phyloP scores from a whole-genome alignment of 257 asterid species.

The Solanum okadae region DNA sequence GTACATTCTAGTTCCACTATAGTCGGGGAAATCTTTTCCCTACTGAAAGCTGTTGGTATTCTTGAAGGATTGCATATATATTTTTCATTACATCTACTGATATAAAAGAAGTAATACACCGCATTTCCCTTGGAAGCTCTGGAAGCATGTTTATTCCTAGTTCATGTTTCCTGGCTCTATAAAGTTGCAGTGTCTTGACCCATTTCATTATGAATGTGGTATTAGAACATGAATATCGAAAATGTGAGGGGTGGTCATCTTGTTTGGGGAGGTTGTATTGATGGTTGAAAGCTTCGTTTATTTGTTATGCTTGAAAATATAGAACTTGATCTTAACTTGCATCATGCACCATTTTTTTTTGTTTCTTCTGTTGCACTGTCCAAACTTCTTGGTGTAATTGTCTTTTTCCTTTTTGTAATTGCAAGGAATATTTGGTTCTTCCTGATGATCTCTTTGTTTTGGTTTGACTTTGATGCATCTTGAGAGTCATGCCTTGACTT shows the following conservation, averaged over 20 bases:
- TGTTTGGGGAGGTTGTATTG: not conserved
- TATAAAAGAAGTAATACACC: not conserved
- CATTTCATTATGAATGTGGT: not conserved
- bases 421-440: not conserved
- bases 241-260: not conserved
- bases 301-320: not conserved
- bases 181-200: not conserved
- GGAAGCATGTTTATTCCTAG: not conserved
- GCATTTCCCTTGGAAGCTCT: not conserved
- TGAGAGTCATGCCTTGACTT: conserved; percentile 23
- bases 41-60: not conserved
- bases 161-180: not conserved
- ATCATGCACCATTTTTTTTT: not conserved
- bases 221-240: not conserved
- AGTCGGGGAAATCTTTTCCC: not conserved
- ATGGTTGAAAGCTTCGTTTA: not conserved
- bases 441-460: conserved; percentile 8
- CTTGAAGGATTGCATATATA: not conserved
- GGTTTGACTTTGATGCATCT: conserved; percentile 23
- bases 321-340: not conserved
- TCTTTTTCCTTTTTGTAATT: not conserved
- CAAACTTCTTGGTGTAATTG: not conserved
- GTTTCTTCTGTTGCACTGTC: not conserved
- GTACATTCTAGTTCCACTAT: not conserved
- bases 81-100: not conserved